These are phyloP conservation scores for Cutaneotrichosporon sp. DNA, from an alignment of 1,284 basidiomycete species.

Conservation along the genomic window DNA sequence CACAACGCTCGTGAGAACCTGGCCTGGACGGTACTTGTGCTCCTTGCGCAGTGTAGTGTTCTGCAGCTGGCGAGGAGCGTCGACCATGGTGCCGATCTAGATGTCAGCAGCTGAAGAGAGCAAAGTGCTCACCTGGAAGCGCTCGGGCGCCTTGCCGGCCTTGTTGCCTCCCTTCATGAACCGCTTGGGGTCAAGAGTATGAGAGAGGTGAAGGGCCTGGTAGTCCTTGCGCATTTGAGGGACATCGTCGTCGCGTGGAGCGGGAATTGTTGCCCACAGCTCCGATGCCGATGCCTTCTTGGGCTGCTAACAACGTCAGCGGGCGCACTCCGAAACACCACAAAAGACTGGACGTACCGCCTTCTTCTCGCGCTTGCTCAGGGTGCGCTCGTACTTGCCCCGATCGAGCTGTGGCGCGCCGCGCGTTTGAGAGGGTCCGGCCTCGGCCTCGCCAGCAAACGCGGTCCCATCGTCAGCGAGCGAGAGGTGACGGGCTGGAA, in stretches of 20 bases:
- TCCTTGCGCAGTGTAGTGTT: constrained; percentile 72
- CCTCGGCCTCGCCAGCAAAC: constrained; percentile 17
- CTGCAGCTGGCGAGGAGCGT: constrained; percentile 73
- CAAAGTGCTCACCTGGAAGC: constrained; percentile 68
- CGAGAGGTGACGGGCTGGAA: constrained; percentile 64
- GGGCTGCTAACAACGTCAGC: constrained; percentile 55
- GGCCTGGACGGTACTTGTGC: constrained; percentile 75
- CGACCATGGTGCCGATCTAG: constrained; percentile 87
- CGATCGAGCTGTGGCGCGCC: constrained; percentile 39
- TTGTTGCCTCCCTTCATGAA: constrained; percentile 90
- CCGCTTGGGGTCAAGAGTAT: constrained; percentile 92
- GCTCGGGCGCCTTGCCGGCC: constrained; percentile 71
- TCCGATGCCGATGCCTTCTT: constrained; percentile 75
- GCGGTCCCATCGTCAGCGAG: constrained; percentile 40
- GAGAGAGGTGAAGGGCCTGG: constrained; percentile 85
- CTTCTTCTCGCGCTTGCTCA: constrained; percentile 46
- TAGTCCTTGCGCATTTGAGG: constrained; percentile 87
- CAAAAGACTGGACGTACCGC: constrained; percentile 33
- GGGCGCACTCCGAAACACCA: constrained; percentile 43
- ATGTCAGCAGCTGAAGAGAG: neutral
- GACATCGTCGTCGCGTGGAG: constrained; percentile 74
- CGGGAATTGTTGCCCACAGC: constrained; percentile 89
- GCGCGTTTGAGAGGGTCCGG: constrained; percentile 13
- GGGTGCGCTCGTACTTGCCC: constrained; percentile 57
- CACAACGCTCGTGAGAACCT: constrained; percentile 84